Percentiles rank a stretch among this genome's conserved stretches.
phyloP scores from a whole-genome alignment of 371 early-diverging fungal genomes.

The Mucor irregularis region DNA sequence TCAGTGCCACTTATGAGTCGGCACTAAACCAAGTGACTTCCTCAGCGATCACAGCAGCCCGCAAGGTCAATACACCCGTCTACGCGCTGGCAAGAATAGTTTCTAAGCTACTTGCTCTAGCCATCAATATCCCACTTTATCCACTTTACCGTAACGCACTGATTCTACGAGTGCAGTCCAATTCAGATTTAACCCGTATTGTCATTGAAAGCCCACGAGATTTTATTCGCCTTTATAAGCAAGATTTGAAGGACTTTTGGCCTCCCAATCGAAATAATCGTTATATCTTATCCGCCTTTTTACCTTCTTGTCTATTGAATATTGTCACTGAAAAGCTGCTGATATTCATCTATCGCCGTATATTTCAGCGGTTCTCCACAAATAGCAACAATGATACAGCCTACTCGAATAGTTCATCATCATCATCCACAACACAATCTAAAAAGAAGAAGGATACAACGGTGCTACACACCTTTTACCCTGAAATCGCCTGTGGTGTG shows the following conservation, averaged over 20 bases:
- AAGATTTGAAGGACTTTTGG: slow-evolving; percentile 42
- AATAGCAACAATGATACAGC: slow-evolving; percentile 4
- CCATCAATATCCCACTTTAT: slow-evolving; percentile 52
- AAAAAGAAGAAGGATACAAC: slow-evolving; percentile 25
- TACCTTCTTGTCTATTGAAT: slow-evolving; percentile 56
- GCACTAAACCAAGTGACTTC: slow-evolving; percentile 39
- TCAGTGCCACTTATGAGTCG: slow-evolving; percentile 56
- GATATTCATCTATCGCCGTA: slow-evolving; percentile 48
- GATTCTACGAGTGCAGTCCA: slow-evolving; percentile 53
- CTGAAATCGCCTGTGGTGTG: slow-evolving; percentile 60
- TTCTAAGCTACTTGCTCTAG: slow-evolving; percentile 26
- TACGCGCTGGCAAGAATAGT: background rate
- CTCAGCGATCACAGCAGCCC: slow-evolving; percentile 12
- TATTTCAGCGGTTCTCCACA: slow-evolving; percentile 20
- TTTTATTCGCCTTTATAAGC: slow-evolving; percentile 43
- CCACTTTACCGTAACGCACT: slow-evolving; percentile 58
- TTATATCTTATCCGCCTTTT: slow-evolving; percentile 41
- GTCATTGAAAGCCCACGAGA: slow-evolving; percentile 34
- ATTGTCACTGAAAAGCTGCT: slow-evolving; percentile 50
- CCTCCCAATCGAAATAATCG: slow-evolving; percentile 14
- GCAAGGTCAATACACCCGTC: slow-evolving; percentile 19
- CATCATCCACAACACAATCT: background rate
- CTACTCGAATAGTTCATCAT: slow-evolving; percentile 14
- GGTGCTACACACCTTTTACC: slow-evolving; percentile 54
- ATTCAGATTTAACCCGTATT: slow-evolving; percentile 23